These are phyloP conservation scores for Dalechampia spathulata DNA, from an alignment of 441 rosid genomes.

Conservation along the genomic window DNA sequence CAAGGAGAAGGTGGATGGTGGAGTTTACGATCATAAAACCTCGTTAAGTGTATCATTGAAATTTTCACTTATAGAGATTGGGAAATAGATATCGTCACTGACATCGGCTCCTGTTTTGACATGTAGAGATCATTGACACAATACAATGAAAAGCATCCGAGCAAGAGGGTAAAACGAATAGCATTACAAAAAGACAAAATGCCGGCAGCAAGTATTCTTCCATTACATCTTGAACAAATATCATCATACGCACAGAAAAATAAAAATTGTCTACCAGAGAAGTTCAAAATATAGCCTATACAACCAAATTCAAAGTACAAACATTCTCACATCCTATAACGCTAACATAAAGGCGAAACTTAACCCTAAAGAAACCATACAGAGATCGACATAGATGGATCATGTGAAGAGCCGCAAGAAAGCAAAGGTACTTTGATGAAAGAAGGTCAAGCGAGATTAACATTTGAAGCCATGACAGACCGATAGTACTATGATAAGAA, in stretches of 20 bases:
- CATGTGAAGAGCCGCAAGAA: conserved; percentile 1
- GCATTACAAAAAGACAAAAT: conserved; percentile 6
- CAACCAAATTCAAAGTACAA: conserved; percentile 27
- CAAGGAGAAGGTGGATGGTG: too few species aligned
- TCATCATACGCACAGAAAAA: not conserved
- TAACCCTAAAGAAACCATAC: conserved; percentile 13
- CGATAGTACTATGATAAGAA: conserved; percentile 65
- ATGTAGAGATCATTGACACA: too few species aligned
- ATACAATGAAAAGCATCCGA: not conserved
- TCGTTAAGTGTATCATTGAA: too few species aligned
- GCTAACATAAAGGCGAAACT: conserved; percentile 13
- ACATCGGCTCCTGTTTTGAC: too few species aligned
- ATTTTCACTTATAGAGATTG: too few species aligned
- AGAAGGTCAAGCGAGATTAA: conserved; percentile 19
- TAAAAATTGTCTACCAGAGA: conserved; percentile 13
- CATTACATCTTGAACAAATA: conserved; percentile 19
- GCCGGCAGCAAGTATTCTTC: conserved; percentile 9
- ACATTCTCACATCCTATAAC: conserved; percentile 18
- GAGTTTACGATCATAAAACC: too few species aligned
- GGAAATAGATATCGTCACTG: too few species aligned
- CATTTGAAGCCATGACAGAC: conserved; percentile 86
- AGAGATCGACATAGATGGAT: conserved; percentile 9
- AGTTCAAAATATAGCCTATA: conserved; percentile 29
- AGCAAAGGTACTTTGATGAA: conserved; percentile 20
- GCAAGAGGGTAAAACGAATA: not conserved